These are phyloP conservation scores for Penicillium sp. DNA, from an alignment of 2,329 filamentous ascomycete genomes.

Conservation along the genomic window DNA sequence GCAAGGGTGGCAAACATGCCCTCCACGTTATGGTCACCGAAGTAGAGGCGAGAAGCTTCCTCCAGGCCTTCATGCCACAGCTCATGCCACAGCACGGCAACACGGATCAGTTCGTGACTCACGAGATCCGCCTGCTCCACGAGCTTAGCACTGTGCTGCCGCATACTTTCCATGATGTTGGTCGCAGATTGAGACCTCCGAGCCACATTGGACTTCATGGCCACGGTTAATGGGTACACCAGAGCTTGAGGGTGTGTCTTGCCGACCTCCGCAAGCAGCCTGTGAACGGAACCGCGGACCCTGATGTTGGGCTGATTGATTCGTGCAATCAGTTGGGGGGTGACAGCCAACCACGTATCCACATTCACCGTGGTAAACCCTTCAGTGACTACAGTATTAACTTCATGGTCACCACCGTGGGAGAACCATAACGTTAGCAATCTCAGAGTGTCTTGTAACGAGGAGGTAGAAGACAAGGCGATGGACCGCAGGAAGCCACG, in stretches of 20 bases:
- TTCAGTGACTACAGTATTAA: conserved; percentile 83
- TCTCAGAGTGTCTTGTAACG: conserved; percentile 89
- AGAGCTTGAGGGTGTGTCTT: conserved; percentile 92
- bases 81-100: conserved; percentile 97
- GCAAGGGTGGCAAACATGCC: conserved; percentile 93
- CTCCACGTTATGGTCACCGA: conserved; percentile 94
- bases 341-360: conserved; percentile 98
- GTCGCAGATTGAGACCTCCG: conserved; percentile 82
- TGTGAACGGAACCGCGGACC: conserved; percentile 87
- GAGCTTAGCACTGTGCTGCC: conserved; percentile 84
- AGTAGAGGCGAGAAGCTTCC: conserved; percentile 93
- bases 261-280: conserved; percentile 87
- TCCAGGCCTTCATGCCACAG: conserved; percentile 98
- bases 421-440: conserved; percentile 95
- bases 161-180: conserved; percentile 97
- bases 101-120: conserved; percentile 93
- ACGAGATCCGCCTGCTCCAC: conserved; percentile 95
- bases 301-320: conserved; percentile 93
- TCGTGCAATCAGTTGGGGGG: conserved; percentile 92
- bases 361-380: conserved; percentile 90
- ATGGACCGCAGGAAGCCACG: conserved; percentile 98
- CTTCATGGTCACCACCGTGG: conserved; percentile 83
- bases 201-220: conserved; percentile 91
- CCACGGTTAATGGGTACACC: conserved; percentile 94
- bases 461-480: conserved; percentile 83